Conservation (phyloP, 805 yeast genomes). For the Komagataella mondaviorum region DNA sequence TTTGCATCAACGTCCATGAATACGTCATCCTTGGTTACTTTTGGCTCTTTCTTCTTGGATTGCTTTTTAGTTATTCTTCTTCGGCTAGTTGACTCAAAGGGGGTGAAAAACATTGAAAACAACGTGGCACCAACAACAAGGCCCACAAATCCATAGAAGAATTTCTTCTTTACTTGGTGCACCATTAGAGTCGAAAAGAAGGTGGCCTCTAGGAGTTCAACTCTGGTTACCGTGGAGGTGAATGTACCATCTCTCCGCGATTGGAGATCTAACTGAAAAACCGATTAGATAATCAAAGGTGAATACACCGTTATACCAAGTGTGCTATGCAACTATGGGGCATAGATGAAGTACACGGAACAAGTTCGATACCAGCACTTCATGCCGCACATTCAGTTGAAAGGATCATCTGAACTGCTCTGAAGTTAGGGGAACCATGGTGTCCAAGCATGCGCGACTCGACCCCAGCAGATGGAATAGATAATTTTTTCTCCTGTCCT, state of each 20-base stretch:
- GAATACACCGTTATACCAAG: no score
- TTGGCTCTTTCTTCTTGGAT: not conserved
- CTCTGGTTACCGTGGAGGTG: not conserved
- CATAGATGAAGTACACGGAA: no score
- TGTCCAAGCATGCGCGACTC: not conserved
- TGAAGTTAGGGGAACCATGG: no score
- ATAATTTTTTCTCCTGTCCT: not conserved
- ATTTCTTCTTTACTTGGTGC: constrained; percentile 1
- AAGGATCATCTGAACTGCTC: no score
- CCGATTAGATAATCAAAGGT: no score
- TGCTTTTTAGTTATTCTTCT: not conserved
- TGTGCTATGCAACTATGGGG: no score
- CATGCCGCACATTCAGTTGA: no score
- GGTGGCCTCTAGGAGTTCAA: no score
- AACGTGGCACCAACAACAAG: constrained; percentile 4
- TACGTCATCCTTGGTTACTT: not conserved
- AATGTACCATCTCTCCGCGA: not conserved
- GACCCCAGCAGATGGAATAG: not conserved
- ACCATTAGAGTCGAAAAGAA: not conserved
- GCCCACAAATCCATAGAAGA: constrained; percentile 4
- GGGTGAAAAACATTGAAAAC: constrained; percentile 4
- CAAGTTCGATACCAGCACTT: no score
- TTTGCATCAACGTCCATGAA: not conserved
- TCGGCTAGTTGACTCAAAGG: not conserved
- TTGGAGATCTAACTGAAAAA: not conserved